phyloP scores from a whole-genome alignment of 805 yeast genomes.

The Spencermartinsiella europaea region DNA sequence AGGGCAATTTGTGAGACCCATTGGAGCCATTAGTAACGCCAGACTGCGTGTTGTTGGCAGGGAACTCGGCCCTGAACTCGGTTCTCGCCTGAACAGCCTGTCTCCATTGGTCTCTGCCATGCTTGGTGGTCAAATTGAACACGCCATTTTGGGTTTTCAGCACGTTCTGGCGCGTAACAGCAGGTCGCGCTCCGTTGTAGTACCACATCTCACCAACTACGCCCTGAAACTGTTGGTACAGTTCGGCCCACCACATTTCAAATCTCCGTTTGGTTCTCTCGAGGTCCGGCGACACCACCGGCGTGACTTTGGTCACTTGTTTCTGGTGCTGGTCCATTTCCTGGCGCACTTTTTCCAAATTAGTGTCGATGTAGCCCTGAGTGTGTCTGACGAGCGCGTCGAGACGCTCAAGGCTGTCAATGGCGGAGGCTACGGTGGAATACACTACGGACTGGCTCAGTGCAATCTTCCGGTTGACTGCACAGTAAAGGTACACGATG shows the following conservation, averaged over 20 bases:
- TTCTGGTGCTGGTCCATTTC: neutral
- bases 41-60: neutral
- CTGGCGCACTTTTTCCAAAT: neutral
- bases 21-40: neutral
- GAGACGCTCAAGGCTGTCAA: neutral
- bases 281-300: neutral
- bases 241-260: neutral
- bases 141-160: conserved; percentile 9
- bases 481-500: neutral
- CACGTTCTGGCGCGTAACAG: neutral
- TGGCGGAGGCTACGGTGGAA: neutral
- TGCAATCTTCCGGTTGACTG: neutral
- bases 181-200: neutral
- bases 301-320: neutral
- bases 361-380: neutral
- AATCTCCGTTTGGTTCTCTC: neutral
- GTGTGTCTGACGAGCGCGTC: neutral
- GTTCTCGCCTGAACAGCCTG: neutral
- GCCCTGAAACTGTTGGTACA: neutral
- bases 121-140: conserved; percentile 10
- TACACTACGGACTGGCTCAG: neutral
- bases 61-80: neutral
- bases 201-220: neutral
- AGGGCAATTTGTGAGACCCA: neutral
- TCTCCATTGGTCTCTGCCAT: conserved; percentile 13